These are phyloP conservation scores for Cladosporium cucumerinum DNA, from an alignment of 2,329 filamentous ascomycete genomes.

Conservation along the genomic window DNA sequence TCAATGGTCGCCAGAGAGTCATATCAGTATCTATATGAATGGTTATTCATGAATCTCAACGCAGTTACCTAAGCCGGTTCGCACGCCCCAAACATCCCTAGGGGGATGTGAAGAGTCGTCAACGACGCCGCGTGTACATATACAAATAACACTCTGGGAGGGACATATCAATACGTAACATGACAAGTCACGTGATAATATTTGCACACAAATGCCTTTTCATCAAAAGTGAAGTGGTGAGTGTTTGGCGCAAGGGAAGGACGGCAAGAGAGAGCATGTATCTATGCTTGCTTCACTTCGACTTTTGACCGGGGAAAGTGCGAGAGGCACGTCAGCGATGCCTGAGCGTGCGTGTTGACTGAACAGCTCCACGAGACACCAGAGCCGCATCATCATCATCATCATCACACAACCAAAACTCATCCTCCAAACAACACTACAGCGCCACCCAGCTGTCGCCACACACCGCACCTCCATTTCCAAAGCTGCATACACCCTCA, in stretches of 20 bases:
- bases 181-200: neutral
- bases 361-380: constrained; percentile 3
- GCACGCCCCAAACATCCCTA: neutral
- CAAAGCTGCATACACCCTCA: too few species aligned
- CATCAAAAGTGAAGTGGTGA: neutral
- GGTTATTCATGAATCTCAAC: neutral
- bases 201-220: neutral
- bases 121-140: neutral
- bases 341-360: too few species aligned
- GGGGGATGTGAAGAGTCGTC: neutral
- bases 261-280: neutral
- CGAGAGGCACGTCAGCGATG: constrained; percentile 4
- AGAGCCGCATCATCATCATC: constrained; percentile 8
- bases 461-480: neutral
- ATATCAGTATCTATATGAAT: neutral
- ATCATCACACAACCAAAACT: constrained; percentile 1
- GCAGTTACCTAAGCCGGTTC: too few species aligned
- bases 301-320: neutral
- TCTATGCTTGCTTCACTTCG: neutral
- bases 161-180: neutral
- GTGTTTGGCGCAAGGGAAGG: neutral
- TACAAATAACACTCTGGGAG: neutral
- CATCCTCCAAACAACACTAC: neutral
- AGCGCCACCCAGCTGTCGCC: neutral
- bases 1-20: neutral